Base-by-base conservation (phyloP, 2,329 filamentous ascomycete genomes). In the Penicillium sp. region DNA sequence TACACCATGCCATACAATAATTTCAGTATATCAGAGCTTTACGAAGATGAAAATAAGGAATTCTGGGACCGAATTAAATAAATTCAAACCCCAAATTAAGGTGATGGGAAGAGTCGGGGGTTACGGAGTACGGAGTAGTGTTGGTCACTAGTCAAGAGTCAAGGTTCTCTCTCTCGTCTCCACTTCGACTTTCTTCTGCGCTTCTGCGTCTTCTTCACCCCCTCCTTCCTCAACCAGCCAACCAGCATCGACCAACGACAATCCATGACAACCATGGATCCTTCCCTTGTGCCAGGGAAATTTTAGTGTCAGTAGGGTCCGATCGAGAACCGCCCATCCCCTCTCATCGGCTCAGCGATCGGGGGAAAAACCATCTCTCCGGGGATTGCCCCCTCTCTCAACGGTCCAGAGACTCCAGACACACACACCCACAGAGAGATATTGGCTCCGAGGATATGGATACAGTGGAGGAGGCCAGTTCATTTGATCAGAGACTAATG, bases 251-350 rank as follows among this genome's bases (percentile, higher is more conserved):
- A 49, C 45, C 26, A 49, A 30, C 24, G 45, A 28, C 45, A 49
- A 30, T 38, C n/a, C 28, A 37, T n/a, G 4, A 22, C 51, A 40
- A 38, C 51, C 51, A 54, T 38, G 51, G 51, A 38, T 54, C 17
- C 35, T 22, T 12, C 51, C 33, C 35, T 26, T 6, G 35, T 51
- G 51, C 35, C 45, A 60, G 40, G 37, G 58, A 50, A 44, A 24
- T 30, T 47, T 57, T 42, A 42, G 59, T 53, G 53, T 53, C 59
- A 60, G 59, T 47, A 60, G 59, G 59, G 59, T 60, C 53, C 53
- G 59, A 56, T 60, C 59, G 37, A 60, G 58, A 56, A 53, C 33
- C 19, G 30, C 33, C 30, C 49, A 35, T 26, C 19, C 50, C 15
- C 28, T 35, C 12, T 35, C 26, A 26, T 50, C 24, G 6, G 30